These are phyloP conservation scores for Pelargonium citronellum DNA, from an alignment of 441 rosid species.

Conservation along the genomic window DNA sequence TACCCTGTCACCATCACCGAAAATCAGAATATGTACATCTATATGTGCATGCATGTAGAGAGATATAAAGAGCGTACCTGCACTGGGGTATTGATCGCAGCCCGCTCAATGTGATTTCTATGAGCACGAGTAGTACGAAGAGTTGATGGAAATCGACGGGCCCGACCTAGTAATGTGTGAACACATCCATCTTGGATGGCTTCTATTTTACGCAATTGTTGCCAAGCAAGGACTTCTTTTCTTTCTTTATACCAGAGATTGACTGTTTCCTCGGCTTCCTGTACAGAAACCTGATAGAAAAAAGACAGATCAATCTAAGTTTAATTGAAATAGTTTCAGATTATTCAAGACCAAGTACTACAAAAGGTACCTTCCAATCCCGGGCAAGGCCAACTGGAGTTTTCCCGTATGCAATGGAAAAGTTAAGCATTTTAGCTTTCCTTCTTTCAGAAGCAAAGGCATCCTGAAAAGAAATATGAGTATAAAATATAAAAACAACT, in stretches of 20 bases:
- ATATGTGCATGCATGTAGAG: constrained; percentile 6
- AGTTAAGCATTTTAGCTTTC: constrained; percentile 97
- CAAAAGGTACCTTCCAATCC: constrained; percentile 85
- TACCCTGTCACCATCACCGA: constrained; percentile 52
- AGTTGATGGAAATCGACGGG: constrained; percentile 60
- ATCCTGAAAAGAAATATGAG: constrained; percentile 46
- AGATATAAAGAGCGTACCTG: constrained; percentile 49
- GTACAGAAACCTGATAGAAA: constrained; percentile 60
- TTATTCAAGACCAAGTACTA: constrained; percentile 11
- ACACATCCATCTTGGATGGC: constrained; percentile 50
- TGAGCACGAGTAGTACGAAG: constrained; percentile 42
- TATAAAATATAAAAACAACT: not conserved
- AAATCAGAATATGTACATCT: constrained; percentile 9
- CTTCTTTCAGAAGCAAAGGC: constrained; percentile 91
- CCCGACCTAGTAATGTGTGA: constrained; percentile 78
- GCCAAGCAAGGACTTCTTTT: constrained; percentile 84
- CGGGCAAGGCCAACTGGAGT: constrained; percentile 83
- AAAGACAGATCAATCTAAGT: constrained; percentile 22
- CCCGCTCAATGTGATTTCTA: constrained; percentile 68
- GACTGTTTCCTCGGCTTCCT: constrained; percentile 79
- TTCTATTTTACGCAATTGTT: constrained; percentile 65
- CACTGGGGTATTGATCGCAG: constrained; percentile 96
- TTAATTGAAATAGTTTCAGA: constrained; percentile 16
- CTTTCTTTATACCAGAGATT: constrained; percentile 89
- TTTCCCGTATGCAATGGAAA: constrained; percentile 95